A percentile compares a stretch with the other conserved stretches of the same genome.
Conservation (phyloP, 2,329 filamentous ascomycete genomes). For the Monosporascus sp. region DNA sequence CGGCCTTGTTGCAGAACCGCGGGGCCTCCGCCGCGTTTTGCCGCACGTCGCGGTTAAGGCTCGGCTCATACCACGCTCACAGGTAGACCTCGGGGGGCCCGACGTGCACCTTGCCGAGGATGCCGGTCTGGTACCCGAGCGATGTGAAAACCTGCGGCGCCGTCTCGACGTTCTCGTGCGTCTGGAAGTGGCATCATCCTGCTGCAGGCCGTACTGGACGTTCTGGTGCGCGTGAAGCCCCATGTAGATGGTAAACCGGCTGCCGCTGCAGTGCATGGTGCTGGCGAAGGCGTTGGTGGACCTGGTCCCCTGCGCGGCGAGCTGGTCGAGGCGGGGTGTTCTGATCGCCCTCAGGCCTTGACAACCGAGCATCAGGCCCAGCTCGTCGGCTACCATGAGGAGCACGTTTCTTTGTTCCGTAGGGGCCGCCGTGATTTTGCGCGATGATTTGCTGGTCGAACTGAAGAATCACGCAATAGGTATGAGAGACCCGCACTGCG, state of each 20-base stretch:
- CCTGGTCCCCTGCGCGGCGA: slow-evolving; percentile 30
- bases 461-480: too few species aligned
- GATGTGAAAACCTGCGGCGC: slow-evolving; percentile 32
- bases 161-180: slow-evolving; percentile 38
- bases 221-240: slow-evolving; percentile 44
- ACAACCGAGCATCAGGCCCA: slow-evolving; percentile 32
- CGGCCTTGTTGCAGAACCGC: slow-evolving; percentile 33
- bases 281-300: slow-evolving; percentile 38
- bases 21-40: slow-evolving; percentile 25
- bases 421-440: background rate
- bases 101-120: slow-evolving; percentile 45
- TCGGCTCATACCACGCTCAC: slow-evolving; percentile 36
- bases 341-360: slow-evolving; percentile 25
- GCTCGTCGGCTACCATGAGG: slow-evolving; percentile 37
- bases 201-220: slow-evolving; percentile 17
- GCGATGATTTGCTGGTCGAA: background rate
- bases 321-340: slow-evolving; percentile 36
- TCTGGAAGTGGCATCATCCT: slow-evolving; percentile 41
- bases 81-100: slow-evolving; percentile 34
- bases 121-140: slow-evolving; percentile 31
- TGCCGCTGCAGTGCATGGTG: slow-evolving; percentile 44
- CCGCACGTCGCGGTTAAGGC: slow-evolving; percentile 38
- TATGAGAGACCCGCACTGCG: too few species aligned
- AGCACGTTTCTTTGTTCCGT: slow-evolving; percentile 28
- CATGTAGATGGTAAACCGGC: slow-evolving; percentile 42